These are phyloP conservation scores for Tilletia indica DNA, from an alignment of 1,284 basidiomycete species.

Conservation along the genomic window DNA sequence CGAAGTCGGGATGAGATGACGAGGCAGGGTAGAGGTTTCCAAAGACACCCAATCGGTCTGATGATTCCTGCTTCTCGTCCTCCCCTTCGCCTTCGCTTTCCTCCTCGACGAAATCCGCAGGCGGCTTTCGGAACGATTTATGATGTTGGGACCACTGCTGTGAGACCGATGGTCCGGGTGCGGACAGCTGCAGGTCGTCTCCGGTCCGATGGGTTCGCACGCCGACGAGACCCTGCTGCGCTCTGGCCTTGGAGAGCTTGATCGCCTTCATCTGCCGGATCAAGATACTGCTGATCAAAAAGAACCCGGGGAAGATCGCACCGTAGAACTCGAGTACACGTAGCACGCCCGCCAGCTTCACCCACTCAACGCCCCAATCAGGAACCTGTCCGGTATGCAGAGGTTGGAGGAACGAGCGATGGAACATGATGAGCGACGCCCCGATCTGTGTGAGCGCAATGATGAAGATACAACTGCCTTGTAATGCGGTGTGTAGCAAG, in stretches of 20 bases:
- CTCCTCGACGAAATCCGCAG: not conserved
- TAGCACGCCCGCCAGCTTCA: not conserved
- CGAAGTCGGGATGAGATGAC: no score
- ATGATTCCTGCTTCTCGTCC: no score
- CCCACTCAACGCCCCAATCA: not conserved
- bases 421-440: not conserved
- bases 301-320: not conserved
- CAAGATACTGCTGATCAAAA: conserved; percentile 9
- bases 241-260: not conserved
- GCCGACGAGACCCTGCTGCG: not conserved
- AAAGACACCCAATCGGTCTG: no score
- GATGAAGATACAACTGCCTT: not conserved
- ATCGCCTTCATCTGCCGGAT: not conserved
- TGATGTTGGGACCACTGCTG: not conserved
- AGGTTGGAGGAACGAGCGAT: not conserved
- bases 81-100: not conserved
- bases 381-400: not conserved
- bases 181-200: not conserved
- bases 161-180: not conserved
- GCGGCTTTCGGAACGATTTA: not conserved
- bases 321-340: conserved; percentile 13
- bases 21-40: no score
- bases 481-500: not conserved
- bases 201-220: not conserved
- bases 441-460: not conserved